Evolutionary conservation across 352 stramenopile species (phyloP).

Genomic region (Phytopythium boreale): DNA sequence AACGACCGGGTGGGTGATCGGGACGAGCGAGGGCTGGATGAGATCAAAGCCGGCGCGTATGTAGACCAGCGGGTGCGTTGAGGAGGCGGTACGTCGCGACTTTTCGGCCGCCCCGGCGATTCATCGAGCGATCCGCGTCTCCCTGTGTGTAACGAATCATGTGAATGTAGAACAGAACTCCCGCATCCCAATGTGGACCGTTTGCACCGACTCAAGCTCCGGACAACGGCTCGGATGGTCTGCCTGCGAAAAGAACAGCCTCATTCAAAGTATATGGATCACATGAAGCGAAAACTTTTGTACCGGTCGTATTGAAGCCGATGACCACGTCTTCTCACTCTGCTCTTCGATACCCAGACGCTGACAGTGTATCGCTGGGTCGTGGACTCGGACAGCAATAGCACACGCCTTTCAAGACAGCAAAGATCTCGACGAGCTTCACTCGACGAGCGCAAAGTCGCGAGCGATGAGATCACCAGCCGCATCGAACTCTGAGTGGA

Average conservation of each 20-base stretch:
- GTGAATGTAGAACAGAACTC: neutral
- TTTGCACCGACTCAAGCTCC: neutral
- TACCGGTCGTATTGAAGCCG: neutral
- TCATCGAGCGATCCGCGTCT: neutral
- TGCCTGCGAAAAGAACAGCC: neutral
- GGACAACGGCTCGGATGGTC: neutral
- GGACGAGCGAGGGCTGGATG: too few relatives aligned
- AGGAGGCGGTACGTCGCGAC: conserved; percentile 1
- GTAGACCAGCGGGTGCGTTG: neutral
- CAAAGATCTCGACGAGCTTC: neutral
- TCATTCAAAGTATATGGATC: neutral
- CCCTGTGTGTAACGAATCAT: neutral
- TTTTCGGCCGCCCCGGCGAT: neutral
- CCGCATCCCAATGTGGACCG: neutral
- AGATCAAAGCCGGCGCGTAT: neutral
- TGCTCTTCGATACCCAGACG: neutral
- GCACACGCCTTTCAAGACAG: neutral
- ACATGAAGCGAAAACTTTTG: neutral
- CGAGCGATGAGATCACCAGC: neutral
- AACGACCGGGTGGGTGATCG: neutral
- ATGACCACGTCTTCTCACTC: neutral
- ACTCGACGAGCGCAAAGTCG: neutral
- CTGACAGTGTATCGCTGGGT: too few relatives aligned
- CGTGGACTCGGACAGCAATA: neutral
- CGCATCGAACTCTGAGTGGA: neutral